Conservation (phyloP, 306 rosid genomes). For the Cicer chorassanicum region DNA sequence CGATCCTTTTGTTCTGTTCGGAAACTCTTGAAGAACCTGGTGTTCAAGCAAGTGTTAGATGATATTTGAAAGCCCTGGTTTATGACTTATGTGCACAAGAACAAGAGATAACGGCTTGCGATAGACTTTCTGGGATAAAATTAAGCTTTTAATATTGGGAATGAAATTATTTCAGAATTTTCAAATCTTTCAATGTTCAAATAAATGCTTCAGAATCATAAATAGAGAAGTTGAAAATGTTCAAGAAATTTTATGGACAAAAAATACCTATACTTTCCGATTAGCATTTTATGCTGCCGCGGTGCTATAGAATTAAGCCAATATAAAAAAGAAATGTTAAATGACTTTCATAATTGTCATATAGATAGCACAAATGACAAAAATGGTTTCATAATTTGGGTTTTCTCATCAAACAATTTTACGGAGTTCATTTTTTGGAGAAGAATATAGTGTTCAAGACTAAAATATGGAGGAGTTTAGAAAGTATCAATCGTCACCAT, state of each 20-base stretch:
- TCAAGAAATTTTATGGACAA: neutral
- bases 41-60: conserved; percentile 44
- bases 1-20: conserved; percentile 70
- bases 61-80: conserved; percentile 7
- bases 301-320: conserved; percentile 31
- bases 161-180: conserved; percentile 28
- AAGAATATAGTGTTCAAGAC: conserved; percentile 24
- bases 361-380: neutral
- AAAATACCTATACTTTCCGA: neutral
- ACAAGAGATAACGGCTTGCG: conserved; percentile 30
- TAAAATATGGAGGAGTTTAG: conserved; percentile 12
- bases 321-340: neutral
- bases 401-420: conserved; percentile 22
- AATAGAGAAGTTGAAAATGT: conserved; percentile 17
- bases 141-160: neutral
- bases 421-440: conserved; percentile 14
- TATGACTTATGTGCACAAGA: conserved; percentile 23
- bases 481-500: conserved; percentile 65
- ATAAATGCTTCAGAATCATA: conserved; percentile 8
- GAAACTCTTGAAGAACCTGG: conserved; percentile 89
- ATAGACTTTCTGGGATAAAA: conserved; percentile 15
- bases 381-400: neutral
- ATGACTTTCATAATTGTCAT: conserved; percentile 29
- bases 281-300: neutral
- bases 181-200: neutral